Conservation (phyloP, 2,329 filamentous ascomycete species). For the Aspergillus latus region DNA sequence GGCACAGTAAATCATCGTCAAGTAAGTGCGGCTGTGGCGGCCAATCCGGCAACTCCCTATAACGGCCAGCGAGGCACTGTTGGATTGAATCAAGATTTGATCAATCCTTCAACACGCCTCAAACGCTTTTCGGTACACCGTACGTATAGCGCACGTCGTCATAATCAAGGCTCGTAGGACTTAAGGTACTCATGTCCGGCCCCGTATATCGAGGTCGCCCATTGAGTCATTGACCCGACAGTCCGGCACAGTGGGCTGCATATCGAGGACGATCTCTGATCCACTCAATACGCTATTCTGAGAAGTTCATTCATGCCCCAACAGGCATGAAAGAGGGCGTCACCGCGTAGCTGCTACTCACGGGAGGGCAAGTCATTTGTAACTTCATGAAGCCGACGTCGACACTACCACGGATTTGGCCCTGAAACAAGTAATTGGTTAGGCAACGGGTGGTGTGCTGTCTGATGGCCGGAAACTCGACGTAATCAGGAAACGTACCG, state of each 20-base stretch:
- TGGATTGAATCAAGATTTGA: too few relatives aligned
- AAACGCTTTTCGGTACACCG: not conserved
- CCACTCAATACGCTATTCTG: slow-evolving; percentile 4
- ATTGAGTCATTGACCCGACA: slow-evolving; percentile 9
- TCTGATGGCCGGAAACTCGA: not conserved
- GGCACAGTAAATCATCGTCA: not conserved
- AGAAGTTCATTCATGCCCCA: not conserved
- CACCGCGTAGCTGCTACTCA: not conserved
- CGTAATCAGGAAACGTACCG: not conserved
- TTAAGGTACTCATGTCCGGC: not conserved
- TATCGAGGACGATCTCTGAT: slow-evolving; percentile 11
- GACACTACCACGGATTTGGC: not conserved
- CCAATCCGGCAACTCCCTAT: not conserved
- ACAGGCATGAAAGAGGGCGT: not conserved
- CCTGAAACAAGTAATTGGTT: not conserved
- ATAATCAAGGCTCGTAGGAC: not conserved
- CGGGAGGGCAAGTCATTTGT: not conserved
- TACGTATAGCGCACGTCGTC: not conserved
- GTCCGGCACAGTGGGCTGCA: slow-evolving; percentile 14
- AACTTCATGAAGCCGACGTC: not conserved
- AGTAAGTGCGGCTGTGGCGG: slow-evolving; percentile 12
- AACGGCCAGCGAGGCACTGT: not conserved
- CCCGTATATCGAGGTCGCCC: not conserved
- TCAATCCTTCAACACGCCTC: too few relatives aligned
- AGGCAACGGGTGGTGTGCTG: not conserved